Evolutionary conservation across 2,329 filamentous ascomycete species (phyloP).

Genomic region (Colletotrichum incanum): DNA sequence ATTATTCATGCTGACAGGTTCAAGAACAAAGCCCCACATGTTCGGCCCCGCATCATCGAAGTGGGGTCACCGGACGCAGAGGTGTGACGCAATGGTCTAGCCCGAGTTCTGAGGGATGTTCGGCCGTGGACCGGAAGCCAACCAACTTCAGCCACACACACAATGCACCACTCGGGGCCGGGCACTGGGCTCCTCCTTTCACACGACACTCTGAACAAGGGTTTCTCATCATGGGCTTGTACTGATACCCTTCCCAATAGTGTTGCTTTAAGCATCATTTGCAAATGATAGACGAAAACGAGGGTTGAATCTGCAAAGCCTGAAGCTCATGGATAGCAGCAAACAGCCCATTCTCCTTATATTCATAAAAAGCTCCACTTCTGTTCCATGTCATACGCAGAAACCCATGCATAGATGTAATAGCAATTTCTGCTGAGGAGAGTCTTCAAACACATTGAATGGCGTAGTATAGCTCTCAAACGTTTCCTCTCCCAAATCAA

Average conservation of each 20-base stretch:
- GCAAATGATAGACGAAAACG: not conserved
- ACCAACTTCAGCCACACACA: not conserved
- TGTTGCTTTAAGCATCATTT: not conserved
- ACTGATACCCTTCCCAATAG: not conserved
- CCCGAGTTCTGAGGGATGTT: conserved; percentile 1
- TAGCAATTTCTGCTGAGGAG: not conserved
- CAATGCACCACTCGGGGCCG: not conserved
- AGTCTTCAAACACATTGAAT: not conserved
- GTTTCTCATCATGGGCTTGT: not conserved
- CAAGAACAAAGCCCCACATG: conserved; percentile 9
- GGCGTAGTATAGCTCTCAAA: not conserved
- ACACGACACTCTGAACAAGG: not conserved
- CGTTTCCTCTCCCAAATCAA: not conserved
- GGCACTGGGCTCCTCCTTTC: not conserved
- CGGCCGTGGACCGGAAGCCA: not conserved
- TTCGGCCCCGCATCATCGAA: not conserved
- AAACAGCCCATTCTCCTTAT: not conserved
- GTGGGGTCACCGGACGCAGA: not conserved
- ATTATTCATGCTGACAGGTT: conserved; percentile 45
- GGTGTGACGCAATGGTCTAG: conserved; percentile 8
- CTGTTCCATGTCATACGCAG: too few species aligned
- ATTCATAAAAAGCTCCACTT: not conserved
- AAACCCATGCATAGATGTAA: too few species aligned
- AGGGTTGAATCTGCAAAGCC: not conserved
- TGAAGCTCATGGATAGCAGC: not conserved